Conservation (phyloP, 208 protist genomes). For the Trypanosoma congolense region DNA sequence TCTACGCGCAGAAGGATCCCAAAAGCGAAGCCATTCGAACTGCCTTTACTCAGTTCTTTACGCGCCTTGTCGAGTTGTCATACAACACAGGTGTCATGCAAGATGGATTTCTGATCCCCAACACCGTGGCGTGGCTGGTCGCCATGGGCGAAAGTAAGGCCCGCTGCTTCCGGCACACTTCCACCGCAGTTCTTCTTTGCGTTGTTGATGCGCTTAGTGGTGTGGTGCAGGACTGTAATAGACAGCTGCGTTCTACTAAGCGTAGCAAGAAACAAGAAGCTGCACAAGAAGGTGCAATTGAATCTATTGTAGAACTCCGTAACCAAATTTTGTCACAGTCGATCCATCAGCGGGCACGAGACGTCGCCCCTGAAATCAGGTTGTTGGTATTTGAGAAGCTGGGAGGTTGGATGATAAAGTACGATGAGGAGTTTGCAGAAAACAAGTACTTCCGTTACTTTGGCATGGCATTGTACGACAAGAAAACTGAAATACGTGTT, state of each 20-base stretch:
- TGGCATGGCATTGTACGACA: conserved; percentile 87
- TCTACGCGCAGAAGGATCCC: conserved; percentile 74
- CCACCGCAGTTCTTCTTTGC: conserved; percentile 58
- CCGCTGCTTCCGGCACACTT: conserved; percentile 81
- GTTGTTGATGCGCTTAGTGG: conserved; percentile 73
- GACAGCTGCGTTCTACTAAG: conserved; percentile 28
- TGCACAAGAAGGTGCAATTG: conserved; percentile 37
- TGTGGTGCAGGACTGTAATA: conserved; percentile 40
- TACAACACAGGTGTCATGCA: conserved; percentile 57
- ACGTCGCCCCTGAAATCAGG: conserved; percentile 82
- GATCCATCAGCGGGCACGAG: conserved; percentile 77
- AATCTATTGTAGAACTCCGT: conserved; percentile 47
- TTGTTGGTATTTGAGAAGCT: conserved; percentile 64
- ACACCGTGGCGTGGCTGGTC: conserved; percentile 71
- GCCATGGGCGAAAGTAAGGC: conserved; percentile 89
- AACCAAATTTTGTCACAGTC: conserved; percentile 80
- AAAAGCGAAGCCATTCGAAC: conserved; percentile 56
- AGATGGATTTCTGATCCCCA: conserved; percentile 50
- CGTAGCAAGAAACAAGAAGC: conserved; percentile 46
- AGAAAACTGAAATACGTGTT: conserved; percentile 66
- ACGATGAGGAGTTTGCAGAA: conserved; percentile 71
- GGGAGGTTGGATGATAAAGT: conserved; percentile 69
- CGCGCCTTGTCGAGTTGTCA: conserved; percentile 43
- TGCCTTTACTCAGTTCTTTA: conserved; percentile 59
- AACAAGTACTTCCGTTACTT: conserved; percentile 91